Percentiles rank a stretch among this genome's conserved stretches.
Evolutionary conservation across 768 basidiomycete species (phyloP).

Genomic region (Nidularia sp.): DNA sequence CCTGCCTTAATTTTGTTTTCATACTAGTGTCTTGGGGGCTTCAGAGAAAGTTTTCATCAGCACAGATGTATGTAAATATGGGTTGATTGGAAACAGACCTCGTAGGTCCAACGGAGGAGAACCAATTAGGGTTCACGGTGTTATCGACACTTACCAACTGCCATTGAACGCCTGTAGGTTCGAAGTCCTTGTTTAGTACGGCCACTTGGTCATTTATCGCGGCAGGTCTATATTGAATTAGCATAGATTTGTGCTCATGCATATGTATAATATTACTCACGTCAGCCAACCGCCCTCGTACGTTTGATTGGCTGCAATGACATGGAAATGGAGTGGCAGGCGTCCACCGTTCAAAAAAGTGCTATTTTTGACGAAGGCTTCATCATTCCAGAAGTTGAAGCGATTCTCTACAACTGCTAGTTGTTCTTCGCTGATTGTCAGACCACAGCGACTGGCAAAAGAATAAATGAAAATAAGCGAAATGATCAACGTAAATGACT

Average conservation of each 20-base stretch:
- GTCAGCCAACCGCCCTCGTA: constrained; percentile 16
- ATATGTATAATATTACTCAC: constrained; percentile 13
- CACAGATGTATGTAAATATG: too few species aligned
- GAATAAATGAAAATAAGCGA: too few species aligned
- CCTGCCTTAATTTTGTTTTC: background rate
- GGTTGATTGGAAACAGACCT: too few species aligned
- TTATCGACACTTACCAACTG: background rate
- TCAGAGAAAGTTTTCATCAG: background rate
- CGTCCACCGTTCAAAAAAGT: background rate
- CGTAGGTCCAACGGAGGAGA: background rate
- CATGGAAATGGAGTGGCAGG: constrained; percentile 10
- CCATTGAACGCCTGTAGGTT: background rate
- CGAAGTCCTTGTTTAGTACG: constrained; percentile 1
- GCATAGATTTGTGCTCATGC: background rate
- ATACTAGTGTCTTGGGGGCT: background rate
- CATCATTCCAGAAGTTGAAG: too few species aligned
- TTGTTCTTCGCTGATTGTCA: background rate
- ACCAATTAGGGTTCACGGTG: constrained; percentile 1
- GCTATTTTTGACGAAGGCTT: background rate
- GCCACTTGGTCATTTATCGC: constrained; percentile 8
- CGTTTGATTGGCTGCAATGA: constrained; percentile 8
- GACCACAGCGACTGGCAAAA: background rate
- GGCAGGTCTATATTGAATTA: background rate
- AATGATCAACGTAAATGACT: too few species aligned
- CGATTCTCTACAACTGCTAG: background rate